Conservation (phyloP, 2,329 filamentous ascomycete species). For the Escovopsis sp. region DNA sequence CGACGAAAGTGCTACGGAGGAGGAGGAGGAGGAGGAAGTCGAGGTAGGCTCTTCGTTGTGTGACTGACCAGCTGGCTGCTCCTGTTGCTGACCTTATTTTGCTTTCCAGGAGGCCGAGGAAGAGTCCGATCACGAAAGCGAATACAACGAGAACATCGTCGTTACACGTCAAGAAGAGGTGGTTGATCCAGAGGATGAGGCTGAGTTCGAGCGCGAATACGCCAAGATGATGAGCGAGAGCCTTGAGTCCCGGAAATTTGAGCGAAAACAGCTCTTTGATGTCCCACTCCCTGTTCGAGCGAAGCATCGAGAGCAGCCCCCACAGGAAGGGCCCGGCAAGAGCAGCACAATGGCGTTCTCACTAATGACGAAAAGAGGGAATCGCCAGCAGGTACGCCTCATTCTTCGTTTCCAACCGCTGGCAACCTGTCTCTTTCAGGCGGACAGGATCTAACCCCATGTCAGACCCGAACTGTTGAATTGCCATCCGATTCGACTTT, state of each 20-base stretch:
- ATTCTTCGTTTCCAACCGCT: background rate
- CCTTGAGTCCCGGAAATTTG: constrained; percentile 87
- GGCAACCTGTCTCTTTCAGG: background rate
- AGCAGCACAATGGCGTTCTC: constrained; percentile 82
- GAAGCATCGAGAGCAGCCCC: constrained; percentile 45
- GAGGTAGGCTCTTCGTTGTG: constrained; percentile 30
- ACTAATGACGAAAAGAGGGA: constrained; percentile 87
- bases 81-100: constrained; percentile 7
- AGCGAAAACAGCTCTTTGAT: constrained; percentile 87
- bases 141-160: constrained; percentile 72
- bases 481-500: constrained; percentile 85
- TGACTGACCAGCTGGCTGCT: too few relatives aligned
- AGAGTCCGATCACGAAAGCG: constrained; percentile 39
- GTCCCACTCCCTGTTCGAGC: constrained; percentile 86
- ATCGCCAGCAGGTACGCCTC: constrained; percentile 71
- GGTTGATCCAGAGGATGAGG: constrained; percentile 83
- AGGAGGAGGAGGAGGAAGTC: constrained; percentile 41
- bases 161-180: constrained; percentile 85
- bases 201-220: constrained; percentile 94
- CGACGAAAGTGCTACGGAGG: constrained; percentile 40
- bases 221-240: constrained; percentile 98
- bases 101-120: constrained; percentile 35
- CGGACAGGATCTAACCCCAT: constrained; percentile 1
- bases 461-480: constrained; percentile 79
- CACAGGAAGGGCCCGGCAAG: constrained; percentile 10